Conservation (phyloP, 768 basidiomycete species). For the Rhizopogon salebrosus region DNA sequence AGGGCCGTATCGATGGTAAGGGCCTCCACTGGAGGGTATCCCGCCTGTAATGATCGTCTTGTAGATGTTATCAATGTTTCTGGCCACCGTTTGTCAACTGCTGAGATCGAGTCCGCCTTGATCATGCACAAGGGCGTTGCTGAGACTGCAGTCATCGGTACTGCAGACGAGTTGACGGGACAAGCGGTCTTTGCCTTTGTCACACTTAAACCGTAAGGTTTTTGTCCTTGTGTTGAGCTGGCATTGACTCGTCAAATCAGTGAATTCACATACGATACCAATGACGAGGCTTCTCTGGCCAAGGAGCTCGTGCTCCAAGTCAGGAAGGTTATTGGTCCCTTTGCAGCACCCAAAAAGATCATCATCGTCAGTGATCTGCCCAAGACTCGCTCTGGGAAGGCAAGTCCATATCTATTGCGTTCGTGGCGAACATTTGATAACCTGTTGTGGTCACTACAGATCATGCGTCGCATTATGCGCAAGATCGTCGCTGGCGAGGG, state of each 20-base stretch:
- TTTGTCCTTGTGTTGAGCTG: background rate
- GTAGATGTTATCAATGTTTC: conserved; percentile 97
- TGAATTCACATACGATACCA: conserved; percentile 73
- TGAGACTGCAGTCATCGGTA: conserved; percentile 92
- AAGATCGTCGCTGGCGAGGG: conserved; percentile 94
- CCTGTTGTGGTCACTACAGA: conserved; percentile 35
- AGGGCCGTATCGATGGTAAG: conserved; percentile 89
- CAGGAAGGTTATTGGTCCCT: conserved; percentile 95
- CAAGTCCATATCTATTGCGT: conserved; percentile 1
- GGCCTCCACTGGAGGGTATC: conserved; percentile 14
- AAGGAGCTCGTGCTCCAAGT: conserved; percentile 95
- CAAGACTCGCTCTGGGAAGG: conserved; percentile 95
- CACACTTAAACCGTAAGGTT: conserved; percentile 85
- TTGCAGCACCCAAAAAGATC: conserved; percentile 94
- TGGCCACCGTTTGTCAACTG: conserved; percentile 93
- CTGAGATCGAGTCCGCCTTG: conserved; percentile 95
- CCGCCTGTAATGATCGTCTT: background rate
- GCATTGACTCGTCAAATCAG: conserved; percentile 26
- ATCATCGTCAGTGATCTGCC: conserved; percentile 80
- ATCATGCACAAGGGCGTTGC: conserved; percentile 94
- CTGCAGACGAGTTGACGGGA: conserved; percentile 82
- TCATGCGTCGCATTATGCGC: conserved; percentile 93
- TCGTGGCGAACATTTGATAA: background rate
- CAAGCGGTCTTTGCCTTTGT: conserved; percentile 95
- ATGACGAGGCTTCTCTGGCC: conserved; percentile 60